A percentile compares a stretch with the other conserved stretches of the same genome.
Evolutionary conservation across 768 basidiomycete genomes (phyloP).

Genomic region (Leccinum sublutescens): DNA sequence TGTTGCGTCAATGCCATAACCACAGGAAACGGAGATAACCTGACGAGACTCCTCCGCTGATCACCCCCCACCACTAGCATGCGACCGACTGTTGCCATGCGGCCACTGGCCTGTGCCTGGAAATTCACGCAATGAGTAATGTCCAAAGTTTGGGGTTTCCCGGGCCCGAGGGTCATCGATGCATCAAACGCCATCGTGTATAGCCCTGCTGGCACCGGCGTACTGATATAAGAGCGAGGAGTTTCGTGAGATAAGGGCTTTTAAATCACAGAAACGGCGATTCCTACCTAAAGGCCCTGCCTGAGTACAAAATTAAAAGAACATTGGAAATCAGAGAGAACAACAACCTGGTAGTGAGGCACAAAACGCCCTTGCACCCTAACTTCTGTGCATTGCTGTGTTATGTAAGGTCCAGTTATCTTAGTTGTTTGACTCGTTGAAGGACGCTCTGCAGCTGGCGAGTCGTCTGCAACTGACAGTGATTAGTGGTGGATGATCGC

Average conservation of each 20-base stretch:
- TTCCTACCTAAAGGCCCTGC: background rate
- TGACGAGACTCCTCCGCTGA: background rate
- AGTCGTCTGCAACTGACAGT: background rate
- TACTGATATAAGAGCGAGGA: background rate
- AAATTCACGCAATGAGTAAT: background rate
- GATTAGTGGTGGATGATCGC: background rate
- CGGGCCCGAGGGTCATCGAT: background rate
- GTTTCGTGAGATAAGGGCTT: background rate
- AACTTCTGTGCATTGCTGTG: no score
- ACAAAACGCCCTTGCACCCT: no score
- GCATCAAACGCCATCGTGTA: background rate
- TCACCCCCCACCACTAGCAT: background rate
- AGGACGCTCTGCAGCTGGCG: background rate
- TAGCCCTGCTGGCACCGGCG: background rate
- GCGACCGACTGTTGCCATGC: no score
- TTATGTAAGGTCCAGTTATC: no score
- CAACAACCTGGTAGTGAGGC: no score
- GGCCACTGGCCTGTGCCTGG: background rate
- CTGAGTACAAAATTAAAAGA: background rate
- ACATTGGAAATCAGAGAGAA: no score
- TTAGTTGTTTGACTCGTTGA: no score
- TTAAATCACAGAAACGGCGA: no score
- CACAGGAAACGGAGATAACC: no score
- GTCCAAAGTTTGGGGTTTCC: no score
- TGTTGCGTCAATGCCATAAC: background rate